Conservation (phyloP, 352 stramenopile species). For the Saprolegnia diclina region DNA sequence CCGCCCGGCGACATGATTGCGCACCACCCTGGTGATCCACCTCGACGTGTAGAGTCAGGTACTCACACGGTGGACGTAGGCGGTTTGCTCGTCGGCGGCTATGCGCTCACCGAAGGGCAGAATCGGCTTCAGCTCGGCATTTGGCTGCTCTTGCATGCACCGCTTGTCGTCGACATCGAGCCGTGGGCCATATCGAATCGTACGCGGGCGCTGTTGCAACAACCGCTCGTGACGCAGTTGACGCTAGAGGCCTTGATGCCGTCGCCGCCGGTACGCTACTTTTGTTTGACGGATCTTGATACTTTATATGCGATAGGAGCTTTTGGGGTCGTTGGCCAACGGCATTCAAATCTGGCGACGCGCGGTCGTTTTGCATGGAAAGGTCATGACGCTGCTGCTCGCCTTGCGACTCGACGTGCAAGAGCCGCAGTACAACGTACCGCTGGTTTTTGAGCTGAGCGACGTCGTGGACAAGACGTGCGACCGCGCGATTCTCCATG, state of each 20-base stretch:
- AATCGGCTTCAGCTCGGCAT: background rate
- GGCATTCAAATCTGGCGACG: slow-evolving; percentile 3
- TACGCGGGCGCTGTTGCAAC: background rate
- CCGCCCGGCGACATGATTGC: background rate
- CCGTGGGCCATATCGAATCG: background rate
- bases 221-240: background rate
- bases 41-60: background rate
- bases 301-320: background rate
- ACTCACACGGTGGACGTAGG: background rate
- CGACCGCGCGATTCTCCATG: background rate
- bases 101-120: background rate
- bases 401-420: background rate
- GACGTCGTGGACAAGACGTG: background rate
- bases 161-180: background rate
- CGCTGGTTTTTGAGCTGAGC: background rate
- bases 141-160: background rate
- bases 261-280: background rate
- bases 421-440: background rate
- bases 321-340: background rate
- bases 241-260: no score
- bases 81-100: background rate
- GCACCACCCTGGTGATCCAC: background rate
- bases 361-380: background rate
- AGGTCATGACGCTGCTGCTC: background rate
- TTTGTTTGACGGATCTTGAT: background rate